A percentile compares a stretch with the other conserved stretches of the same genome.
Evolutionary conservation across 1,284 basidiomycete species (phyloP).

Genomic region (Ganoderma leucocontextum): DNA sequence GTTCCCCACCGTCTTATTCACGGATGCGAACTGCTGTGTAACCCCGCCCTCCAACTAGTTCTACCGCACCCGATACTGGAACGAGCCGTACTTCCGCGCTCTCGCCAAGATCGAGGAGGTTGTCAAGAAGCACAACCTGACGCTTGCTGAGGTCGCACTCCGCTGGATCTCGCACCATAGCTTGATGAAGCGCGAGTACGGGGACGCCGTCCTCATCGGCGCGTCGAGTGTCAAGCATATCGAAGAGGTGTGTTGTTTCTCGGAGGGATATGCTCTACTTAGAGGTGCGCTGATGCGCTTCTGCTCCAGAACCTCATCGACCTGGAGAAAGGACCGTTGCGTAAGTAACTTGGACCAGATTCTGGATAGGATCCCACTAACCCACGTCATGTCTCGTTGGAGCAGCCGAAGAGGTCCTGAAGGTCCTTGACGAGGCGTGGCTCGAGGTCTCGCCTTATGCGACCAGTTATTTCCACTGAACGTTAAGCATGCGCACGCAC

Average conservation of each 20-base stretch:
- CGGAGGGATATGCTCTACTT: neutral
- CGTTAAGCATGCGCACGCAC: neutral
- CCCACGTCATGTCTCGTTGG: neutral
- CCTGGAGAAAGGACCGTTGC: conserved; percentile 64
- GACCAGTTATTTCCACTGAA: conserved; percentile 40
- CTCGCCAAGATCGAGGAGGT: conserved; percentile 48
- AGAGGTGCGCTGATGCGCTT: neutral
- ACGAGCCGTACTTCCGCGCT: conserved; percentile 57
- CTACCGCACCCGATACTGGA: conserved; percentile 52
- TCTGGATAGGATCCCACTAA: no score
- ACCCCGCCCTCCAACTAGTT: conserved; percentile 19
- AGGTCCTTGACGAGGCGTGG: conserved; percentile 51
- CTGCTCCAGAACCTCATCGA: conserved; percentile 56
- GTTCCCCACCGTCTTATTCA: neutral
- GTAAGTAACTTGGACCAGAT: conserved; percentile 42
- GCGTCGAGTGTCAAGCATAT: conserved; percentile 59
- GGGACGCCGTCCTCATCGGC: conserved; percentile 61
- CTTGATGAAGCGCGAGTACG: conserved; percentile 52
- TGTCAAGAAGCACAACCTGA: conserved; percentile 51
- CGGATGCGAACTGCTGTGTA: neutral
- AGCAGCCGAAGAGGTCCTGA: conserved; percentile 46
- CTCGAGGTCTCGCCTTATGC: conserved; percentile 42
- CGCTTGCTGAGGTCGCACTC: conserved; percentile 57
- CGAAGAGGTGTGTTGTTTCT: conserved; percentile 46
- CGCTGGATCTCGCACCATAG: conserved; percentile 65